phyloP scores from a whole-genome alignment of 2,329 filamentous ascomycete genomes.

The Microsporum ferrugineum region DNA sequence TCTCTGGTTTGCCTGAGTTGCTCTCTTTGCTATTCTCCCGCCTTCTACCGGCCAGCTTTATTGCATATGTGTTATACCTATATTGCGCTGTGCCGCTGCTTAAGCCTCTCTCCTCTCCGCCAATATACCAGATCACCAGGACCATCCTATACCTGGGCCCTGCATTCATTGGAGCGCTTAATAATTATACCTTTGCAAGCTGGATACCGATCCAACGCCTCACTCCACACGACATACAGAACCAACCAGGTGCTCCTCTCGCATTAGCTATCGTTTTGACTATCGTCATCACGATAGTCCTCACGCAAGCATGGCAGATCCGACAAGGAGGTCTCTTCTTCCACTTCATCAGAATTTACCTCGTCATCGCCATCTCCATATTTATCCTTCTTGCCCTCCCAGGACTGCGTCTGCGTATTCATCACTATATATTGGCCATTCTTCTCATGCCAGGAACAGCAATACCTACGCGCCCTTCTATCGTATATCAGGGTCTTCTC shows the following conservation, averaged over 20 bases:
- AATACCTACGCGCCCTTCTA: conserved; percentile 71
- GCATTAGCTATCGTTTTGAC: conserved; percentile 70
- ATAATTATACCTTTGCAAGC: conserved; percentile 81
- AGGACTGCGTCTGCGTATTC: conserved; percentile 70
- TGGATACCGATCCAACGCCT: conserved; percentile 87
- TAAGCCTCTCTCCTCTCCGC: conserved; percentile 52
- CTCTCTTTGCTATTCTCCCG: conserved; percentile 69
- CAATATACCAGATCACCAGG: conserved; percentile 63
- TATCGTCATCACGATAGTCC: conserved; percentile 54
- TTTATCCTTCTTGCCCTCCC: conserved; percentile 62
- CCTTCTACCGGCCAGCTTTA: conserved; percentile 77
- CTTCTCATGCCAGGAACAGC: conserved; percentile 78
- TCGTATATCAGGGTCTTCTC: conserved; percentile 81
- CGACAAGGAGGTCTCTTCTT: conserved; percentile 72
- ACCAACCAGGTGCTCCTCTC: conserved; percentile 78
- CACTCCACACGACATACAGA: conserved; percentile 76
- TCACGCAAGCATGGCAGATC: conserved; percentile 73
- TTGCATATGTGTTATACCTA: conserved; percentile 75
- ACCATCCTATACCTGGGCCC: conserved; percentile 79
- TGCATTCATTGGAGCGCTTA: conserved; percentile 81
- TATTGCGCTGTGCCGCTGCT: conserved; percentile 68
- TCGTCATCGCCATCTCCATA: conserved; percentile 54
- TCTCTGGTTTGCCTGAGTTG: conserved; percentile 55
- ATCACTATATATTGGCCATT: conserved; percentile 87
- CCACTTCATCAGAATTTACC: conserved; percentile 67